Conservation (phyloP, 83 land plant species). For the Picea abies region DNA sequence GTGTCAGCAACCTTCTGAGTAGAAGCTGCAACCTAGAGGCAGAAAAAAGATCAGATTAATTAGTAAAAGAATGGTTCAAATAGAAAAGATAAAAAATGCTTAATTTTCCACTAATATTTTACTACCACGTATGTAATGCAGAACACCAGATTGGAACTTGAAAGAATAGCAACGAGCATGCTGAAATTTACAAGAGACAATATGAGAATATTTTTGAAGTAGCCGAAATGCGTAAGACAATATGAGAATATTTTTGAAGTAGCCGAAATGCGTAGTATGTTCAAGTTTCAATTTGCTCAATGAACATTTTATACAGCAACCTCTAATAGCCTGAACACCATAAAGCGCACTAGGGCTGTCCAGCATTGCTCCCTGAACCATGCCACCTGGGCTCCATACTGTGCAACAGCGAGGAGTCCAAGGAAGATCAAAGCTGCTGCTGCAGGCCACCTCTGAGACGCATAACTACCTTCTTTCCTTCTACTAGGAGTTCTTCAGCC, state of each 20-base stretch:
- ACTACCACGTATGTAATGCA: not conserved
- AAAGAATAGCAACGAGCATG: no score
- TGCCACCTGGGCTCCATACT: no score
- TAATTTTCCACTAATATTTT: not conserved
- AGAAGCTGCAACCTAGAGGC: constrained; percentile 79
- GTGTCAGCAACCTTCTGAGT: constrained; percentile 79
- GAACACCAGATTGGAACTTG: no score
- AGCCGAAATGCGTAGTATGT: not conserved
- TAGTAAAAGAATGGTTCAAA: constrained; percentile 1
- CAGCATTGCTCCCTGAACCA: no score
- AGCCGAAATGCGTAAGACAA: not conserved
- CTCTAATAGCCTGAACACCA: not conserved
- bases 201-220: not conserved
- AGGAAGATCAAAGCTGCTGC: no score
- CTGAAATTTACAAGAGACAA: not conserved
- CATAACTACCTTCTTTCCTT: no score
- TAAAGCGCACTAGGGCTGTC: not conserved
- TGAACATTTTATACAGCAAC: not conserved
- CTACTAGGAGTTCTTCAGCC: no score
- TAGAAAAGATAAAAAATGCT: not conserved
- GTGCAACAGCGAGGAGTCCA: no score
- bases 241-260: not conserved
- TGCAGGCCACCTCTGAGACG: no score
- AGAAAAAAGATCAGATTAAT: not conserved
- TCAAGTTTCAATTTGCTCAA: not conserved